Evolutionary conservation across 148 eudicot species (phyloP), one percentile per base, ranked within the genome.

Genomic region (Camellia japonica): DNA sequence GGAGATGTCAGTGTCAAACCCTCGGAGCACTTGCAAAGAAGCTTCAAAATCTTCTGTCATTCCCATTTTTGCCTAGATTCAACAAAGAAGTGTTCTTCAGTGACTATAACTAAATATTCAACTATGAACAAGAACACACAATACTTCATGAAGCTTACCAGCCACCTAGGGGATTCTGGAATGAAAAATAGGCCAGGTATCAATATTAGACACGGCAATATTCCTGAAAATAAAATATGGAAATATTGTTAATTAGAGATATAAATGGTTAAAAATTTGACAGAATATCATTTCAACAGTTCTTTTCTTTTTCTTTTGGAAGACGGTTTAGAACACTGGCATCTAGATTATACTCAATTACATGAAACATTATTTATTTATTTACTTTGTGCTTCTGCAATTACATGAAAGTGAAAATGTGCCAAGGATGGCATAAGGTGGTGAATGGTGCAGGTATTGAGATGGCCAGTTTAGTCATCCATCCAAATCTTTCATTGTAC

Each of bases 131-230:
- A 19, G 67, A 11, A 13, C 73, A 10, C 41, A 42, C 73, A 55
- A 12, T 15, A 55, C 49, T 68, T 75, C 5, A 5, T 65, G 65
- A 68, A 74, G 78, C 91, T 80, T 91, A 96, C 99, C 97, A 96
- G 84, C 99, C 99, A 96, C 86, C 99, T 88, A 78, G 99, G 99
- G 77, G 99, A 96, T 87, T 96, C 99, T 16, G 98, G 99, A 76
- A 96, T 88, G 87, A 96, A 96, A 87, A 96, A 96, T 60, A 96
- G 88, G 51, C 98, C 97, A 77, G 99, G 99, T 65, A 96, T 93
- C 87, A 96, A 86, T 65, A 93, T 59, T 14, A 90, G 86, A 84
- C 99, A 96, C 43, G 99, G 99, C 83, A 96, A 80, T 41, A 81
- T 88, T 85, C 98, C 99, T 96, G 93, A 41, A 77, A 80, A 87